Evolutionary conservation across 192 early-diverging fungal genomes (phyloP).

Genomic region (Diversispora epigaea): DNA sequence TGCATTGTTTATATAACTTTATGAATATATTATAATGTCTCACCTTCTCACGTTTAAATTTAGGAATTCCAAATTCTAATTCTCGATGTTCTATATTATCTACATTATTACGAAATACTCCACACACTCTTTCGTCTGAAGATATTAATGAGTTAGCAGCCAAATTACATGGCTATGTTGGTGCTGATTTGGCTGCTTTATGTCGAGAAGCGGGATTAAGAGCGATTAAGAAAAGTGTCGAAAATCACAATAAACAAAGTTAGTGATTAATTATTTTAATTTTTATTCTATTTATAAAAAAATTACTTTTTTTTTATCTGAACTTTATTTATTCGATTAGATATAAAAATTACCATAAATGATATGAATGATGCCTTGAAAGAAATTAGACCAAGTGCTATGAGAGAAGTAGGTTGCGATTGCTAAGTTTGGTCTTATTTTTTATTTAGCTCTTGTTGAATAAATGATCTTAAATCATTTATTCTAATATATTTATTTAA

Average conservation of each 20-base stretch:
- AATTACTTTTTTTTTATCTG: too few relatives aligned
- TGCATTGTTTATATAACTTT: background rate
- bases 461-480: background rate
- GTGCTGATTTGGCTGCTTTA: constrained; percentile 91
- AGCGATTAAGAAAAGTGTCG: constrained; percentile 58
- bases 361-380: constrained; percentile 61
- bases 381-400: constrained; percentile 72
- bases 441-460: background rate
- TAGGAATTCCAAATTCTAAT: constrained; percentile 70
- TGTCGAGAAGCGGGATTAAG: constrained; percentile 84
- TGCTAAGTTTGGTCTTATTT: background rate
- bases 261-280: background rate
- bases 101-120: constrained; percentile 65
- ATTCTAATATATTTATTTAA: background rate
- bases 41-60: background rate
- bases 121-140: constrained; percentile 59
- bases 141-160: constrained; percentile 64
- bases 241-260: background rate
- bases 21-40: background rate
- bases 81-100: constrained; percentile 74
- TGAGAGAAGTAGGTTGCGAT: constrained; percentile 65
- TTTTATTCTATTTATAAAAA: too few relatives aligned
- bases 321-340: background rate
- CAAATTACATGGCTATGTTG: constrained; percentile 89
- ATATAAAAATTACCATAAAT: constrained; percentile 47